Conservation (phyloP, 1,284 basidiomycete genomes). For the Cryptococcus sp. region DNA sequence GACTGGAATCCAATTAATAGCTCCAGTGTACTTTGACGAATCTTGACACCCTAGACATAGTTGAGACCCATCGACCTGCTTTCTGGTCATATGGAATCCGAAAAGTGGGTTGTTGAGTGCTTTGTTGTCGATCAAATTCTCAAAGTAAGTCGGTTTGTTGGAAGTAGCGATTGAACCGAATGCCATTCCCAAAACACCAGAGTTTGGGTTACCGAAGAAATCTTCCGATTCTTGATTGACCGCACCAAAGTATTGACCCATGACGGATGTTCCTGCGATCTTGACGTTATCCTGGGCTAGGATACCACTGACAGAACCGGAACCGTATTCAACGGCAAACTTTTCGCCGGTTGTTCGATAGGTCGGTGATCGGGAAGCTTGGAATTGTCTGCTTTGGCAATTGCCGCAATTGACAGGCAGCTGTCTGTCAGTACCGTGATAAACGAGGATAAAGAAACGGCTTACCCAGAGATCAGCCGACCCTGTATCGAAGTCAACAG, state of each 20-base stretch:
- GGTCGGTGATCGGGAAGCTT: slow-evolving; percentile 12
- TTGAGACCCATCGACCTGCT: slow-evolving; percentile 53
- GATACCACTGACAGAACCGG: slow-evolving; percentile 64
- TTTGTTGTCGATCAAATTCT: slow-evolving; percentile 55
- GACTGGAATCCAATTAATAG: slow-evolving; percentile 56
- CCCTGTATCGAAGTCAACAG: slow-evolving; percentile 53
- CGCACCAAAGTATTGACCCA: slow-evolving; percentile 43
- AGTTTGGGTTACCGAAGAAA: slow-evolving; percentile 43
- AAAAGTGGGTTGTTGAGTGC: slow-evolving; percentile 55
- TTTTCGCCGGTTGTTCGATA: slow-evolving; percentile 13
- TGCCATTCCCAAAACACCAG: slow-evolving; percentile 49
- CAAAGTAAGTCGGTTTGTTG: slow-evolving; percentile 55
- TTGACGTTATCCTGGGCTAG: slow-evolving; percentile 67
- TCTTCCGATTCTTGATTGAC: slow-evolving; percentile 44
- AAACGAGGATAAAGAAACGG: background rate
- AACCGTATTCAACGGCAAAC: slow-evolving; percentile 43
- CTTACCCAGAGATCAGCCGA: slow-evolving; percentile 46
- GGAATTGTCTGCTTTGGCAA: slow-evolving; percentile 22
- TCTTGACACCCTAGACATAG: slow-evolving; percentile 61
- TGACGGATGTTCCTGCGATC: slow-evolving; percentile 70
- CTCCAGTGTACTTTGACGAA: slow-evolving; percentile 51
- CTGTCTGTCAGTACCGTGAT: slow-evolving; percentile 4
- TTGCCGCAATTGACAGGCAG: slow-evolving; percentile 17
- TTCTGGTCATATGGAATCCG: slow-evolving; percentile 57
- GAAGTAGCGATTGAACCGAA: slow-evolving; percentile 40